Conservation (phyloP, 495 filamentous ascomycete genomes). For the Hyaloscypha hepaticicola region DNA sequence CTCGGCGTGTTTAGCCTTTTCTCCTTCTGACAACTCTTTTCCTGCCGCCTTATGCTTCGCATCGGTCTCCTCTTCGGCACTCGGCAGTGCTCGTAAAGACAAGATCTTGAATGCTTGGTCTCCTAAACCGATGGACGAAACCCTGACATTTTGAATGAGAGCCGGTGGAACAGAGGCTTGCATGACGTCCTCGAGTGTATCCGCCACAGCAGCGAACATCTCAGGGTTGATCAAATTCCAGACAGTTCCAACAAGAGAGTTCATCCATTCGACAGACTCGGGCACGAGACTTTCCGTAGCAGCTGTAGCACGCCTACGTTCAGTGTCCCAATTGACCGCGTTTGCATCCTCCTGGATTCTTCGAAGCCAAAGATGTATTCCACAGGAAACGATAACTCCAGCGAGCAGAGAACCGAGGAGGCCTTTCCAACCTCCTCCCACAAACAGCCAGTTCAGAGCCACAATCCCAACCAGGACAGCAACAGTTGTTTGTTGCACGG, state of each 20-base stretch:
- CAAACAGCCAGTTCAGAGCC: slow-evolving; percentile 11
- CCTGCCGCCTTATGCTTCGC: slow-evolving; percentile 34
- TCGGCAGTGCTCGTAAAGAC: slow-evolving; percentile 50
- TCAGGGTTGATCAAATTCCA: slow-evolving; percentile 56
- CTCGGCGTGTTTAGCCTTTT: slow-evolving; percentile 39
- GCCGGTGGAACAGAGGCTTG: slow-evolving; percentile 47
- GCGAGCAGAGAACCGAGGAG: slow-evolving; percentile 5
- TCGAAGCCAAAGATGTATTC: slow-evolving; percentile 16
- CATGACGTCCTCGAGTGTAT: slow-evolving; percentile 56
- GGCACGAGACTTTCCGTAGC: slow-evolving; percentile 35
- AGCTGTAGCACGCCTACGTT: slow-evolving; percentile 8
- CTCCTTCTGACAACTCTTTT: slow-evolving; percentile 33
- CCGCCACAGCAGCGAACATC: slow-evolving; percentile 47
- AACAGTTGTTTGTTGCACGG: background rate
- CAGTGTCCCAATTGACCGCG: slow-evolving; percentile 17
- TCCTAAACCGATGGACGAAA: slow-evolving; percentile 53
- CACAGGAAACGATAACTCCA: slow-evolving; percentile 13
- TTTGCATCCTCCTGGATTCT: slow-evolving; percentile 17
- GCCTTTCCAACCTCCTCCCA: slow-evolving; percentile 9
- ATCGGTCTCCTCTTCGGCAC: slow-evolving; percentile 43
- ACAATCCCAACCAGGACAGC: slow-evolving; percentile 1
- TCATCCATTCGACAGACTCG: slow-evolving; percentile 52
- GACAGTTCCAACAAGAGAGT: slow-evolving; percentile 44
- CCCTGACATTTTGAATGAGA: slow-evolving; percentile 48
- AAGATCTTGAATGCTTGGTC: slow-evolving; percentile 50